Base-by-base conservation (phyloP, 306 rosid species). In the Pyrus communis region DNA sequence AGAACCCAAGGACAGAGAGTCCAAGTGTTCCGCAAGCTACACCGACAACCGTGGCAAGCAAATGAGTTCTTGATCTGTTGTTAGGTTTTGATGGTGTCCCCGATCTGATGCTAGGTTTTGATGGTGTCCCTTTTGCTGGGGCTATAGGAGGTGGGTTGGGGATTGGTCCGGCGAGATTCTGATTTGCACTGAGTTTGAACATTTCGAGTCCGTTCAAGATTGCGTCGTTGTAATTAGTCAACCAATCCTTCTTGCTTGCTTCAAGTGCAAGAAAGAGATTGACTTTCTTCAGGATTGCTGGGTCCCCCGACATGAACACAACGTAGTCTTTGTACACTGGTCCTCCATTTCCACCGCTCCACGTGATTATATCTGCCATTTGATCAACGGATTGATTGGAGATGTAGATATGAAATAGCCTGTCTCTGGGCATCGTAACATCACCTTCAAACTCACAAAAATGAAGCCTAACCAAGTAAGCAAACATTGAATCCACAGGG, bases 171-270 rank as follows among this genome's bases (percentile, higher is more conserved):
- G 83, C 85, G 4, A 81, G 83, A 72, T 43, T 81, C 12, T 8
- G 10, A 9, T 0, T 23, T 3, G 17, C 38, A 52, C 45, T 84
- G 52, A 81, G 45, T 35, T 85, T 85, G 76, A 85, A 85, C 64
- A 85, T 78, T 70, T 85, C 84, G 18, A 78, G 11, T 1, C 85
- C 87, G 15, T 81, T 45, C 17, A 45, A 45, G 35, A 31, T 31
- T 31, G 6, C 0, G 1, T 0, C 35, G 6, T 0, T 4, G 35
- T 31, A 0, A 14, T 0, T 0, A 11, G 28, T 31, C 35, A 0
- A 31, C 35, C 4, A 4, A 31, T 31, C 35, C 35, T 25, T 25
- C 27, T 25, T 25, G 27, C 27, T 25, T 25, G 35, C 0, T 31
- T 31, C 35, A 5, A 31, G 35, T 31, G 6, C 35, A 4, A 31